Base-by-base conservation (phyloP, 306 rosid genomes). In the Sophora flavescens region DNA sequence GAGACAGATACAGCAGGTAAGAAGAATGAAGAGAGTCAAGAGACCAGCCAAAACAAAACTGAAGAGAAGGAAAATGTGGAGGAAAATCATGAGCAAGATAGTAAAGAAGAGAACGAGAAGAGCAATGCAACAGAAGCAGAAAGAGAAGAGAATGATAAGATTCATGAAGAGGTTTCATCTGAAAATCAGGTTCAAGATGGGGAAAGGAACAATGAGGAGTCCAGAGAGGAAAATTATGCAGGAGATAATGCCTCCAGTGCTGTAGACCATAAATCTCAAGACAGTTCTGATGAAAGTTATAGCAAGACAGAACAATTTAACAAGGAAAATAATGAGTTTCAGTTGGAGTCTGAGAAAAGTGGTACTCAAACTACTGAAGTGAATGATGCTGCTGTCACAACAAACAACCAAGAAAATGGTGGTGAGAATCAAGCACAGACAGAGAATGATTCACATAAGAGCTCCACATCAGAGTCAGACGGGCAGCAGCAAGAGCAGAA, bases 221-320 rank as follows among this genome's bases (percentile, higher is more conserved):
- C 86, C 12, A 86, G 96, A 81, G 97, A 90, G 86, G 89, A 88
- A 68, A 57, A 87, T 32, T 90, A 92, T 87, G 78, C 89, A 42
- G 96, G 85, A 53, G 97, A 95, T 75, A 88, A 90, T 71, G 96
- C 97, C 67, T 85, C 97, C 36, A 92, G 93, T 81, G 95, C 89
- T 53, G 94, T 94, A 14, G 91, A 61, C 30, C 80, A 88, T 28
- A 87, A 81, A 63, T 76, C 82, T 6, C 87, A 84, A 81, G 86
- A 81, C 35, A 15, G 28, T 47, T 51, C 75, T 5, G 70, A 78
- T 50, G 87, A 82, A 69, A 87, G 75, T 76, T 35, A 75, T 11
- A 85, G 68, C 63, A 86, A 88, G 72, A 75, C 57, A 70, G 83
- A 88, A 72, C 83, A 84, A 33, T 39, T 62, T 57, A 88, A 80